These are phyloP conservation scores for Coemansia sp. DNA, from an alignment of 192 early-diverging fungal genomes.

Conservation along the genomic window DNA sequence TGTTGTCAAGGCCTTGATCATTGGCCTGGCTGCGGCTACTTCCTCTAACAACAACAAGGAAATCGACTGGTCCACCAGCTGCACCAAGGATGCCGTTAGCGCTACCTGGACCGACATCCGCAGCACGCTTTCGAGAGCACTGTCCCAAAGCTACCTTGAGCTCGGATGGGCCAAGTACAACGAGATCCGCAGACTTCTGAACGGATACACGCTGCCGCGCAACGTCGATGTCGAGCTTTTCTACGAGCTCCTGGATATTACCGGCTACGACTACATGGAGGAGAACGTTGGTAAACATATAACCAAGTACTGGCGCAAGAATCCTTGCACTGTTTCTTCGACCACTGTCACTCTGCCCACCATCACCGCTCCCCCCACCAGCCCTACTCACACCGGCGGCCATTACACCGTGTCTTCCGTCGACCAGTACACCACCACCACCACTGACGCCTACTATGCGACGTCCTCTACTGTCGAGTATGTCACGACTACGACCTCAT, in stretches of 20 bases:
- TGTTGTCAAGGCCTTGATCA: conserved; percentile 1
- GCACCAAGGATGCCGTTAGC: not conserved
- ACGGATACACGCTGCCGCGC: not conserved
- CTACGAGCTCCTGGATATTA: conserved; percentile 2
- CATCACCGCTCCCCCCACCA: conserved; percentile 3
- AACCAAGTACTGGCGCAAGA: conserved; percentile 1
- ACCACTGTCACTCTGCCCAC: not conserved
- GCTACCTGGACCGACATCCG: not conserved
- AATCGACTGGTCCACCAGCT: not conserved
- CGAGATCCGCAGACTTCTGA: not conserved
- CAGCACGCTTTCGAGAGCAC: not conserved
- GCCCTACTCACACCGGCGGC: not conserved
- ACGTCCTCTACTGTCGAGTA: not conserved
- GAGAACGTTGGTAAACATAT: not conserved
- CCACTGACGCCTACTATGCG: not conserved
- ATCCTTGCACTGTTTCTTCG: not conserved
- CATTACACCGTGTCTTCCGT: not conserved
- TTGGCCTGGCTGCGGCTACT: conserved; percentile 3
- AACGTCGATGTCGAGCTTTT: not conserved
- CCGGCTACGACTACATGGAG: not conserved
- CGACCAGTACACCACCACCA: not conserved
- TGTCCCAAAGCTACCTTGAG: not conserved
- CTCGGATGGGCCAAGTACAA: conserved; percentile 2
- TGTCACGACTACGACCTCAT: not conserved
- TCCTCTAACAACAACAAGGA: not conserved